Conservation (phyloP, 352 stramenopile genomes). For the Pythium dissimile region DNA sequence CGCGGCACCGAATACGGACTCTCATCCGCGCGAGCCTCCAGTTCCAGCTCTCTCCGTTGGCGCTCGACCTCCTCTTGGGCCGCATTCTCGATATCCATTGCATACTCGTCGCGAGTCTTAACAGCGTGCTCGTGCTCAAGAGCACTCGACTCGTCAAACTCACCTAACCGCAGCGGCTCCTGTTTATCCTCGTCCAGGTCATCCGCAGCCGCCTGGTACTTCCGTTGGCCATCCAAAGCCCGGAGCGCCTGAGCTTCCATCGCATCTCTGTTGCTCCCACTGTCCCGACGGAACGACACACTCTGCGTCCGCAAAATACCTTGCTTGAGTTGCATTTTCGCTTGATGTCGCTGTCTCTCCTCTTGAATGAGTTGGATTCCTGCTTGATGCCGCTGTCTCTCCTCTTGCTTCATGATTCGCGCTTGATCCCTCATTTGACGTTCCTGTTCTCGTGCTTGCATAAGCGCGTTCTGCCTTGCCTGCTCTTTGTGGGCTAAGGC, state of each 20-base stretch:
- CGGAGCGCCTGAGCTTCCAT: constrained; percentile 3
- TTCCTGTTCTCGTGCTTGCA: neutral
- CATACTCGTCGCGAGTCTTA: constrained; percentile 9
- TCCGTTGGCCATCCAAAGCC: neutral
- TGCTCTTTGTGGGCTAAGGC: too few species aligned
- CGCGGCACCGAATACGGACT: neutral
- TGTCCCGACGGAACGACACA: too few species aligned
- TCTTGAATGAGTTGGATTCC: neutral
- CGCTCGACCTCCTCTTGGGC: constrained; percentile 22
- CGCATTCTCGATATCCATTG: constrained; percentile 15
- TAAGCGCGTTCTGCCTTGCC: neutral
- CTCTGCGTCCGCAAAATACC: too few species aligned
- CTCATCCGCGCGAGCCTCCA: neutral
- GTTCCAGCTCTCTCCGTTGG: constrained; percentile 5
- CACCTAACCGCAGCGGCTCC: neutral
- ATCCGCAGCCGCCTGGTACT: neutral
- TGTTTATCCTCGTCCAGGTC: neutral
- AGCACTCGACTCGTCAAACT: neutral
- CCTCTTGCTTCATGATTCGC: neutral
- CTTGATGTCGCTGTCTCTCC: neutral
- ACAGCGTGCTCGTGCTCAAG: constrained; percentile 5
- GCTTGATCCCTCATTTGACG: neutral
- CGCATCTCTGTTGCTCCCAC: neutral
- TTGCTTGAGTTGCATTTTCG: neutral
- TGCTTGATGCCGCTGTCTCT: neutral